Conservation (phyloP, 1,284 basidiomycete species). For the Agroathelia rolfsii region DNA sequence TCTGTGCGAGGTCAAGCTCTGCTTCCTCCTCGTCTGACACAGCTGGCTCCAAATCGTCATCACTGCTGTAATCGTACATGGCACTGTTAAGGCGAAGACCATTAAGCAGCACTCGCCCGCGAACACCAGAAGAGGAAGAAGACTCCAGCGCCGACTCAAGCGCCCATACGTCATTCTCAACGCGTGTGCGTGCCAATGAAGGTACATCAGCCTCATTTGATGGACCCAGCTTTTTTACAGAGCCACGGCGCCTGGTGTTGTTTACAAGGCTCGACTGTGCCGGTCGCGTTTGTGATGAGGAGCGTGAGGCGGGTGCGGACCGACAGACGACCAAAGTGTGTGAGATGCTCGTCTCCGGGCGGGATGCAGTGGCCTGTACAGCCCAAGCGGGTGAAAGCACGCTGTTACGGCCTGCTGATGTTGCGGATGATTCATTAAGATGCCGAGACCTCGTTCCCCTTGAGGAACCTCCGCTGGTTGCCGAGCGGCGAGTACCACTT, state of each 20-base stretch:
- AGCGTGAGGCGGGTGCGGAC: constrained; percentile 22
- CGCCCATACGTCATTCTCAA: constrained; percentile 33
- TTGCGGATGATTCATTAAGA: not conserved
- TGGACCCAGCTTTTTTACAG: no score
- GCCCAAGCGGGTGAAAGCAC: no score
- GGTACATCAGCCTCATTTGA: constrained; percentile 25
- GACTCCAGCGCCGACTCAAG: no score
- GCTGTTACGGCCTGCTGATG: constrained; percentile 12
- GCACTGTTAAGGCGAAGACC: no score
- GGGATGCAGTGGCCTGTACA: no score
- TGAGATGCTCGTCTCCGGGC: constrained; percentile 2
- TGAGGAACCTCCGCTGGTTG: constrained; percentile 6
- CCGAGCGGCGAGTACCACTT: constrained; percentile 19
- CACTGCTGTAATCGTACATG: constrained; percentile 23
- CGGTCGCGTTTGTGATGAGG: constrained; percentile 22
- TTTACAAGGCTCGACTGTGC: constrained; percentile 2
- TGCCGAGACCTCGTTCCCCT: not conserved
- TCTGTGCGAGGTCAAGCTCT: constrained; percentile 53
- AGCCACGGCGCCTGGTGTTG: no score
- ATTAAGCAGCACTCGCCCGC: no score
- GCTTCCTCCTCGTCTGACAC: constrained; percentile 51
- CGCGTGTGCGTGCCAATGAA: constrained; percentile 27
- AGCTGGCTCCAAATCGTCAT: constrained; percentile 28
- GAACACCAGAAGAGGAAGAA: no score
- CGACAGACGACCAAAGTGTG: constrained; percentile 10